These are phyloP conservation scores for Gelatoporia subvermispora DNA, from an alignment of 768 basidiomycete species.

Conservation along the genomic window DNA sequence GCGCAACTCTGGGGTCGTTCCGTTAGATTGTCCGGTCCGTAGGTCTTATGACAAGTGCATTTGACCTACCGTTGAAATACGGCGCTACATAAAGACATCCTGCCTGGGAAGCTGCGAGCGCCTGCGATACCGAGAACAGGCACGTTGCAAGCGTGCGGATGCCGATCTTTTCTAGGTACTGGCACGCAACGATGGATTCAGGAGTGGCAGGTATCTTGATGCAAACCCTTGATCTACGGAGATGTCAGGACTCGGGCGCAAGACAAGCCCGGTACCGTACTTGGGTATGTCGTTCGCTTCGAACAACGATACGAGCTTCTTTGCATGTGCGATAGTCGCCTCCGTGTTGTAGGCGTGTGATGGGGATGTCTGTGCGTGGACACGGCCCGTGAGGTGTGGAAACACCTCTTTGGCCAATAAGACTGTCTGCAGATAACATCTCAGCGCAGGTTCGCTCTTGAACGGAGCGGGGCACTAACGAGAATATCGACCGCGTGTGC, in stretches of 20 bases:
- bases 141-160: conserved; percentile 53
- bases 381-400: conserved; percentile 37
- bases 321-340: conserved; percentile 39
- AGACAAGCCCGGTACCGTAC: conserved; percentile 13
- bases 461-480: conserved; percentile 21
- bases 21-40: background rate
- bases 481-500: conserved; percentile 35
- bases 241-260: background rate
- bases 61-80: conserved; percentile 46
- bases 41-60: background rate
- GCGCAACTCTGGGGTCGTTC: conserved; percentile 31
- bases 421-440: conserved; percentile 30
- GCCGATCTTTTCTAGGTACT: conserved; percentile 36
- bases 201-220: conserved; percentile 58
- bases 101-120: conserved; percentile 49
- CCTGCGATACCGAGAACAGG: conserved; percentile 52
- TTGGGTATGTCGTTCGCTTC: conserved; percentile 38
- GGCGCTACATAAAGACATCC: conserved; percentile 49
- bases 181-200: conserved; percentile 46
- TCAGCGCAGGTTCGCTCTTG: no score
- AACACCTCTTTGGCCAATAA: conserved; percentile 39
- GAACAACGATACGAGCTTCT: conserved; percentile 36
- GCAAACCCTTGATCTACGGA: conserved; percentile 40
- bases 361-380: conserved; percentile 42
- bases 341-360: conserved; percentile 36